Conservation (phyloP, 805 yeast genomes). For the Candida ficus region DNA sequence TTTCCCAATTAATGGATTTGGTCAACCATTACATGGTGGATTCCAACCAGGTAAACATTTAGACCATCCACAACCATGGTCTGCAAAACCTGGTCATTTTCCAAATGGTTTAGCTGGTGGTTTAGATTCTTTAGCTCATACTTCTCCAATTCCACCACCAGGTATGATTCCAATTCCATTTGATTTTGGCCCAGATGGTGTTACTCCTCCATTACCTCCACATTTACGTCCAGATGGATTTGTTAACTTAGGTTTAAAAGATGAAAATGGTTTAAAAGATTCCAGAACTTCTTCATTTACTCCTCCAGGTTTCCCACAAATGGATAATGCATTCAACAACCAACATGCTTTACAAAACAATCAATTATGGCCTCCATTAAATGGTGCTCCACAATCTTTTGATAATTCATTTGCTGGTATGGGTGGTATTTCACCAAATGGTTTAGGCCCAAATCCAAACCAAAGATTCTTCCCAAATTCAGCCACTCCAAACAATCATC, state of each 20-base stretch:
- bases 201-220: conserved; percentile 15
- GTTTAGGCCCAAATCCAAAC: conserved; percentile 11
- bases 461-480: conserved; percentile 15
- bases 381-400: conserved; percentile 17
- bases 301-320: conserved; percentile 8
- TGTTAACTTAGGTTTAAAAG: conserved; percentile 14
- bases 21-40: conserved; percentile 22
- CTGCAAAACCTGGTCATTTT: conserved; percentile 20
- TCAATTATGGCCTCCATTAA: conserved; percentile 24
- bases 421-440: conserved; percentile 10
- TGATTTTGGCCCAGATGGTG: conserved; percentile 23
- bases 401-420: conserved; percentile 10
- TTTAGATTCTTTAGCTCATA: conserved; percentile 16
- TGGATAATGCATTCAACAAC: conserved; percentile 5
- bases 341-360: conserved; percentile 17
- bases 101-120: conserved; percentile 11
- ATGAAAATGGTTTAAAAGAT: conserved; percentile 9
- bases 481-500: conserved; percentile 10
- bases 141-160: conserved; percentile 23
- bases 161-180: conserved; percentile 25
- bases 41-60: conserved; percentile 17
- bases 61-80: conserved; percentile 20
- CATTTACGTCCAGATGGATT: conserved; percentile 11
- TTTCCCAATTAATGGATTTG: conserved; percentile 25
- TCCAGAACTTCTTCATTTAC: conserved; percentile 7